These are phyloP conservation scores for Botryosphaeria dothidea DNA, from an alignment of 2,329 filamentous ascomycete species.

Conservation along the genomic window DNA sequence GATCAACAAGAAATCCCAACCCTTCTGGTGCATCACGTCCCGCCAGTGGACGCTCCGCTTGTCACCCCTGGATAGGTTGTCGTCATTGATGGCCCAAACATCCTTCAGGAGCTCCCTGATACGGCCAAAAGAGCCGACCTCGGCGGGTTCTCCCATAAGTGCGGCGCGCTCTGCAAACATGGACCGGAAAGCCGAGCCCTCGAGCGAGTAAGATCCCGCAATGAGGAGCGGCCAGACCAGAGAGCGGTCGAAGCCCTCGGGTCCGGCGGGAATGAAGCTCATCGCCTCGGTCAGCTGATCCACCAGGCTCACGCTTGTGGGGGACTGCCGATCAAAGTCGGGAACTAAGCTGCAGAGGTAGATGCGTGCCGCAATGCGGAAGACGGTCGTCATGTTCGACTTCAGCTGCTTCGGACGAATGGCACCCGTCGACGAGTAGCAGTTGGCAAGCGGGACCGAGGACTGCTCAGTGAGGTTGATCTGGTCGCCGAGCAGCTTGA, in stretches of 20 bases:
- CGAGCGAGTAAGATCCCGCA: conserved; percentile 74
- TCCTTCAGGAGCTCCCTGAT: conserved; percentile 77
- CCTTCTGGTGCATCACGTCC: conserved; percentile 87
- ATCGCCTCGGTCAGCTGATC: conserved; percentile 76
- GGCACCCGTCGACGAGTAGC: conserved; percentile 64
- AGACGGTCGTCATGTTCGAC: conserved; percentile 85
- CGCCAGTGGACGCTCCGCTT: conserved; percentile 84
- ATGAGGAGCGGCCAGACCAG: conserved; percentile 93
- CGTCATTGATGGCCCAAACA: conserved; percentile 77
- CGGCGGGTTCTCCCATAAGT: conserved; percentile 73
- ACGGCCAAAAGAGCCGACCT: conserved; percentile 82
- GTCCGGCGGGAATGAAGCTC: conserved; percentile 78
- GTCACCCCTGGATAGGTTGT: conserved; percentile 51
- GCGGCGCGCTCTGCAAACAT: conserved; percentile 76
- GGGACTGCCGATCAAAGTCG: conserved; percentile 75
- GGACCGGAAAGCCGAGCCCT: conserved; percentile 71
- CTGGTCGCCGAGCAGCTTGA: conserved; percentile 82
- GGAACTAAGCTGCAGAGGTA: conserved; percentile 96
- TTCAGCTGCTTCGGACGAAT: conserved; percentile 81
- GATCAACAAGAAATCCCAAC: conserved; percentile 91
- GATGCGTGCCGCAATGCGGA: conserved; percentile 88
- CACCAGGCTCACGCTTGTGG: conserved; percentile 74
- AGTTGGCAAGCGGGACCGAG: conserved; percentile 49
- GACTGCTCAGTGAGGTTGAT: conserved; percentile 75
- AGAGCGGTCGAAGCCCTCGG: conserved; percentile 82